These are phyloP conservation scores for Lindgomyces ingoldianus DNA, from an alignment of 495 filamentous ascomycete genomes.

Conservation along the genomic window DNA sequence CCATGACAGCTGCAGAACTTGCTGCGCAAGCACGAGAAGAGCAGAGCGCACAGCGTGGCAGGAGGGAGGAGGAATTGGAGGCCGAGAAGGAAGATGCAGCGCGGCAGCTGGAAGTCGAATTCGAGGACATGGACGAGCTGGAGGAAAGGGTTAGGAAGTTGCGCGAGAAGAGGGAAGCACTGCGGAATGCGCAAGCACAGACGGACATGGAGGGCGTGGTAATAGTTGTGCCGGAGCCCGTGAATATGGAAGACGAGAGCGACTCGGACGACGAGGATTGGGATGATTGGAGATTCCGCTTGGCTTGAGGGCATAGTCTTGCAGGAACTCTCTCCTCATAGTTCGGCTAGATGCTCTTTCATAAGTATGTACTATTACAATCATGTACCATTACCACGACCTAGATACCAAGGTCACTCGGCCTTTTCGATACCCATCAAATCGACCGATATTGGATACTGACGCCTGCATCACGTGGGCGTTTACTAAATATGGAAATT, in stretches of 20 bases:
- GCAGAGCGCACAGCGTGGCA: slow-evolving; percentile 53
- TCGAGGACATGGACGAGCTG: slow-evolving; percentile 91
- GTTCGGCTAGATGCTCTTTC: neutral
- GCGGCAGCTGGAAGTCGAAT: slow-evolving; percentile 78
- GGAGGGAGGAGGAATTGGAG: slow-evolving; percentile 65
- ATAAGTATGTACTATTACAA: neutral
- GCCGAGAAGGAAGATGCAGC: slow-evolving; percentile 86
- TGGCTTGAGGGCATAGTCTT: slow-evolving; percentile 1
- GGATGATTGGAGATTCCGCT: slow-evolving; percentile 66
- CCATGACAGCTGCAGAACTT: slow-evolving; percentile 70
- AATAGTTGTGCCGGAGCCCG: slow-evolving; percentile 41
- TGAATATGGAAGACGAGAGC: slow-evolving; percentile 50
- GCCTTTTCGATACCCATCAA: neutral
- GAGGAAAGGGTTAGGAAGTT: slow-evolving; percentile 77
- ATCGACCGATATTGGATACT: neutral
- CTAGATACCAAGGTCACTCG: neutral
- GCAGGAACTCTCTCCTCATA: neutral
- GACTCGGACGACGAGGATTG: slow-evolving; percentile 65
- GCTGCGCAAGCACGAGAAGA: slow-evolving; percentile 65
- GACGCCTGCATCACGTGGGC: too few species aligned
- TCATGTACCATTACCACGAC: slow-evolving; percentile 1
- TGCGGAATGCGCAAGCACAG: slow-evolving; percentile 57
- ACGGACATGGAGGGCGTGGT: slow-evolving; percentile 47
- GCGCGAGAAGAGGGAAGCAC: slow-evolving; percentile 67
- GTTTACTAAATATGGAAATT: too few species aligned